Evolutionary conservation across 768 basidiomycete genomes (phyloP), one percentile per base, ranked within the genome.

Genomic region (Macrolepiota dolichaula): DNA sequence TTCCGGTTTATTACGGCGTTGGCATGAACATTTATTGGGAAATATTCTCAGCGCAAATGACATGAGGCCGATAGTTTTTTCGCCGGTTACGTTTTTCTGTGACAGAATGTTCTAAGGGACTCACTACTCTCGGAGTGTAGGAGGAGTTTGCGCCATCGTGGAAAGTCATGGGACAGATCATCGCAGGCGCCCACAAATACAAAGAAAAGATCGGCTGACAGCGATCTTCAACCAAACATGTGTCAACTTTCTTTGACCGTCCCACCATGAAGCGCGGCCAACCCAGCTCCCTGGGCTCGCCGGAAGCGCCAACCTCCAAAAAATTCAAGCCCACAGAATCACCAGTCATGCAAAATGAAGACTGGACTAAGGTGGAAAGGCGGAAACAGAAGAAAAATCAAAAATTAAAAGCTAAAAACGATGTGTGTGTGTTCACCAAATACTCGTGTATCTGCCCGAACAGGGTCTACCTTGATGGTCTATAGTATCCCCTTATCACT

Each of bases 301-400:
- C n/a, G 13, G 51, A 60, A 32, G 29, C 29, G 32, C 57, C 57
- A 4, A 32, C 1, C 7, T 42, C 10, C 38, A 60, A 60, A 13
- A 60, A 53, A 46, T 19, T 32, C 32, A 40, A 37, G 32, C 17
- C 51, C 6, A 38, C 19, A 46, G 59, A 53, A 2, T 32, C 51
- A 1, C 27, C 38, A 15, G 40, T 35, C 2, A 46, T 24, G 38
- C 40, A 35, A 13, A 13, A 38, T 6, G 32, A 47, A 47, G 80
- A 74, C 51, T 91, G 88, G 90, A 87, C 83, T 12, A 89, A 85
- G 65, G 86, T 89, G 9, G 87, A 90, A 65, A 85, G 81, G 68
- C 79, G 87, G 61, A 91, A 88, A 73, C 76, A 81, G 40, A 91
- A 91, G 77, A 92, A 91, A 68, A 73, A 71, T 61, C 81, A 77